Percentiles rank a stretch among this genome's conserved stretches.
phyloP scores from a whole-genome alignment of 257 asterid species.

The Solanum commersonii region DNA sequence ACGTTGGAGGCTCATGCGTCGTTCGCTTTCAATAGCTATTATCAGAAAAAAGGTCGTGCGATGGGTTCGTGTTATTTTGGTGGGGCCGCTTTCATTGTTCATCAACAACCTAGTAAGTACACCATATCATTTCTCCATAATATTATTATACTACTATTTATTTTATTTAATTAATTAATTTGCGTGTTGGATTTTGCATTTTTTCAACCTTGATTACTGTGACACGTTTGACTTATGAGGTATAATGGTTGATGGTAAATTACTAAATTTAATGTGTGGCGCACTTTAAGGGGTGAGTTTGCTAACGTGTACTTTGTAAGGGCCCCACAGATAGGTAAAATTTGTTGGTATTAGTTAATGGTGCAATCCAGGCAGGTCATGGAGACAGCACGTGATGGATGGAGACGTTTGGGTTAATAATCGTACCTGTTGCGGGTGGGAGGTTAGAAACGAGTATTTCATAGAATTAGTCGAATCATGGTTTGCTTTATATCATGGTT shows the following conservation, averaged over 20 bases:
- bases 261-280: constrained; percentile 1
- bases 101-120: constrained; percentile 71
- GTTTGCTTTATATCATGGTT: too few species aligned
- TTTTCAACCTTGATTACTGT: background rate
- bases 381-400: constrained; percentile 40
- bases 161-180: too few species aligned
- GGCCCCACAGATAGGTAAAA: background rate
- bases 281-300: constrained; percentile 11
- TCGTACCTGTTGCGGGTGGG: background rate
- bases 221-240: background rate
- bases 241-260: background rate
- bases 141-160: background rate
- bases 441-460: background rate
- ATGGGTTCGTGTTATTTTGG: constrained; percentile 77
- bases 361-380: constrained; percentile 9
- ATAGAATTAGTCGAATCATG: background rate
- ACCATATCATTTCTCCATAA: background rate
- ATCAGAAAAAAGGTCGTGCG: constrained; percentile 66
- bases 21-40: constrained; percentile 82
- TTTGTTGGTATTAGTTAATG: background rate
- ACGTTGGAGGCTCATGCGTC: constrained; percentile 86
- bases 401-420: background rate
- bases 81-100: constrained; percentile 65
- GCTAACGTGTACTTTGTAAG: constrained; percentile 18
- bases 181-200: background rate